A percentile compares a stretch with the other conserved stretches of the same genome.
These are phyloP conservation scores for Calendula officinalis DNA, from an alignment of 129 eudicot genomes.

Conservation along the genomic window DNA sequence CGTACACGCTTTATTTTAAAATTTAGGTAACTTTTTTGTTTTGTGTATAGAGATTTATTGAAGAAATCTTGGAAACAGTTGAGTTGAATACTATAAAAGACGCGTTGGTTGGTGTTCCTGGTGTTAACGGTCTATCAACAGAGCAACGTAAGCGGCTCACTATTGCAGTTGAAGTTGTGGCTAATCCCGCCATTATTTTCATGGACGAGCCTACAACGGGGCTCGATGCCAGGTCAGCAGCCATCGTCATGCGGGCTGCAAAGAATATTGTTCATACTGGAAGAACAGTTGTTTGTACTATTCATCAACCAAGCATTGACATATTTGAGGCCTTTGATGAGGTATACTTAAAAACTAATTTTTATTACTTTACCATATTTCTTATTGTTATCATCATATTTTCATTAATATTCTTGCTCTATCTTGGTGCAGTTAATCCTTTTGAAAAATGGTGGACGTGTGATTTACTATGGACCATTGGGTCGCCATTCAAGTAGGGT, in stretches of 20 bases:
- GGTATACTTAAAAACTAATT: slow-evolving; percentile 6
- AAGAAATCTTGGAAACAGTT: slow-evolving; percentile 21
- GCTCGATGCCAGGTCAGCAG: slow-evolving; percentile 40
- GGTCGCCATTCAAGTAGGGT: slow-evolving; percentile 46
- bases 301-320: slow-evolving; percentile 42
- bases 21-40: background rate
- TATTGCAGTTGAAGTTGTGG: slow-evolving; percentile 39
- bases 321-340: slow-evolving; percentile 44
- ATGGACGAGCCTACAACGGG: slow-evolving; percentile 46
- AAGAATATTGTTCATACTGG: slow-evolving; percentile 37
- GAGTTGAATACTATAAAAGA: slow-evolving; percentile 22
- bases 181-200: slow-evolving; percentile 42
- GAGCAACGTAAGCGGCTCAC: slow-evolving; percentile 42
- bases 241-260: slow-evolving; percentile 39
- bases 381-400: background rate
- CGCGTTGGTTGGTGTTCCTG: slow-evolving; percentile 33
- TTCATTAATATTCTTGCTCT: background rate
- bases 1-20: no score
- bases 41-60: slow-evolving; percentile 14
- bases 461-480: slow-evolving; percentile 56
- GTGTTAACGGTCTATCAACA: slow-evolving; percentile 35
- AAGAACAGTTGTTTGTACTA: slow-evolving; percentile 38
- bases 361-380: background rate
- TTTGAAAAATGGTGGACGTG: slow-evolving; percentile 54
- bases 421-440: slow-evolving; percentile 45